Conservation (phyloP, 2,329 filamentous ascomycete genomes). For the Plectosphaerella plurivora region DNA sequence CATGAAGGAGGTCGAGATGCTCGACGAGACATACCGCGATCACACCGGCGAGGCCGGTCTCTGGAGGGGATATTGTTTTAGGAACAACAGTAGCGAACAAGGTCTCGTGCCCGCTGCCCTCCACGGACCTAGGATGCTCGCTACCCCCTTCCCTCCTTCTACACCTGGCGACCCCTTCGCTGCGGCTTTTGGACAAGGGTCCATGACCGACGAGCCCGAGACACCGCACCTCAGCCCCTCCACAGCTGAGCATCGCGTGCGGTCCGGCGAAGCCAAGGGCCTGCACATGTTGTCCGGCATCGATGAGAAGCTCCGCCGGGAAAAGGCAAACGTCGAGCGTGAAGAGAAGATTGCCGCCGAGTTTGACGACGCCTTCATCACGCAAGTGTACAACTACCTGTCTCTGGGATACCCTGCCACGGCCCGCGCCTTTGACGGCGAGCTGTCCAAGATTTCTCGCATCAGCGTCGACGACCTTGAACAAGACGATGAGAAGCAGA, state of each 20-base stretch:
- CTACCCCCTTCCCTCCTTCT: conserved; percentile 40
- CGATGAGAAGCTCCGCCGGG: conserved; percentile 44
- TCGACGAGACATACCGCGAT: conserved; percentile 47
- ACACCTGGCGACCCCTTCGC: conserved; percentile 39
- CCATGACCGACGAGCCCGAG: conserved; percentile 35
- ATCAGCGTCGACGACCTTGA: conserved; percentile 66
- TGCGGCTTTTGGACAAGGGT: conserved; percentile 30
- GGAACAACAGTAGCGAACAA: conserved; percentile 25
- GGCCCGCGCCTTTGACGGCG: conserved; percentile 77
- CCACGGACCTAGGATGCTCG: conserved; percentile 43
- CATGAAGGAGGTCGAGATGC: conserved; percentile 41
- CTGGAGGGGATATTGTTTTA: conserved; percentile 71
- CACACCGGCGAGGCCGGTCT: conserved; percentile 59
- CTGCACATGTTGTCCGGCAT: conserved; percentile 47
- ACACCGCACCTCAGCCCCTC: conserved; percentile 14
- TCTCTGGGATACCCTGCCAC: conserved; percentile 87
- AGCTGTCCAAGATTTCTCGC: conserved; percentile 75
- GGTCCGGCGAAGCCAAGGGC: conserved; percentile 31
- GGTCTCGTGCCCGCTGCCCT: conserved; percentile 36
- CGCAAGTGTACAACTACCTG: conserved; percentile 95
- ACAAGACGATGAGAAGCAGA: conserved; percentile 59
- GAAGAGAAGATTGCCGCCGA: conserved; percentile 57
- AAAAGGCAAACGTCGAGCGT: conserved; percentile 44
- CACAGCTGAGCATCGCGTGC: conserved; percentile 19
- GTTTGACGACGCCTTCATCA: conserved; percentile 81